phyloP scores from a whole-genome alignment of 1,284 basidiomycete genomes.

The Singerocomus inundabilis region DNA sequence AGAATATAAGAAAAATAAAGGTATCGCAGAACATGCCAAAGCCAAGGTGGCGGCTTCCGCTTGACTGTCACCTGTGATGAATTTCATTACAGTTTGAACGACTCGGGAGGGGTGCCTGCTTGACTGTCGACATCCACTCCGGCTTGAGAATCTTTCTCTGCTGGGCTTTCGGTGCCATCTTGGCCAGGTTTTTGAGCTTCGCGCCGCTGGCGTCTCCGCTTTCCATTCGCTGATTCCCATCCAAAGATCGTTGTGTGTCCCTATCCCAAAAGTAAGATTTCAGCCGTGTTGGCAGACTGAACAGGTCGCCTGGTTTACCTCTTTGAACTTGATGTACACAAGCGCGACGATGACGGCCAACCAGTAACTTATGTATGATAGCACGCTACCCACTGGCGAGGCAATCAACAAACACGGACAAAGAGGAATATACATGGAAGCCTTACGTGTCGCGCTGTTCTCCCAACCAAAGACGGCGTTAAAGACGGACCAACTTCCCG shows the following conservation, averaged over 20 bases:
- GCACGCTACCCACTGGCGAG: slow-evolving; percentile 57
- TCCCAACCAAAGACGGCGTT: slow-evolving; percentile 74
- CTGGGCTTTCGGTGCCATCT: not conserved
- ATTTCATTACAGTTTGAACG: not conserved
- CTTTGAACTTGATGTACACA: slow-evolving; percentile 67
- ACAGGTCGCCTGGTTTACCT: slow-evolving; percentile 36
- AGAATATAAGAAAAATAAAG: too few species aligned
- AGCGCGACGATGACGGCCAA: slow-evolving; percentile 63
- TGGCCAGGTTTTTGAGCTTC: slow-evolving; percentile 14
- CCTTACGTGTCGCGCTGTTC: slow-evolving; percentile 60
- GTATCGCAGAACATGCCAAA: too few species aligned
- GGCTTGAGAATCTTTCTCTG: slow-evolving; percentile 8
- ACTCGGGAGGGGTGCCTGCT: not conserved
- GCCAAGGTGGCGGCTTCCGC: not conserved
- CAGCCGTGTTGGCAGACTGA: not conserved
- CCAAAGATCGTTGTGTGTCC: slow-evolving; percentile 46
- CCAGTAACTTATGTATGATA: slow-evolving; percentile 83
- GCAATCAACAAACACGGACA: not conserved
- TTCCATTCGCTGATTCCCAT: slow-evolving; percentile 42
- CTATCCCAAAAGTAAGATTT: slow-evolving; percentile 20
- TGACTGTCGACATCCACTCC: not conserved
- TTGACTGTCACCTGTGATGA: not conserved
- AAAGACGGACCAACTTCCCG: slow-evolving; percentile 73
- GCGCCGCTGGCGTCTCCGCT: slow-evolving; percentile 27
- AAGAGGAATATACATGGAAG: not conserved